These are phyloP conservation scores for Amniculicola lignicola DNA, from an alignment of 495 filamentous ascomycete genomes.

Conservation along the genomic window DNA sequence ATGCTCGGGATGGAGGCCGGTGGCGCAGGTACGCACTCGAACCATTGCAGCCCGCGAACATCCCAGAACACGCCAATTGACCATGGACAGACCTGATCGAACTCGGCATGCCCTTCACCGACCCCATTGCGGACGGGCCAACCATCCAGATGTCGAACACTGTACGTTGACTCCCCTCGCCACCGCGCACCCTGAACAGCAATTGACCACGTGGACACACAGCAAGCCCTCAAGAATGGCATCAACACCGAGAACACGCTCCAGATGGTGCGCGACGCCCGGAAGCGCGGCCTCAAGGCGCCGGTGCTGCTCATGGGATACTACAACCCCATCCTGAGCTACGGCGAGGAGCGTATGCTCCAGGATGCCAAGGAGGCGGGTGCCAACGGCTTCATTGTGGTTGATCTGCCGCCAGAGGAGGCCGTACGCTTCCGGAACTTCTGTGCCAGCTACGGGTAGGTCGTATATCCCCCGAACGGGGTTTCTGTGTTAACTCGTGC, in stretches of 20 bases:
- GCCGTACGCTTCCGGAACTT: conserved; percentile 84
- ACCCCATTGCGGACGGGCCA: conserved; percentile 93
- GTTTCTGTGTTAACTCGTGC: neutral
- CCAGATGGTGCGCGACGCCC: conserved; percentile 72
- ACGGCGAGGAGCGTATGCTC: conserved; percentile 87
- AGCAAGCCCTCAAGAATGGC: conserved; percentile 77
- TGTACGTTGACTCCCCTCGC: conserved; percentile 32
- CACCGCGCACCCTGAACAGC: conserved; percentile 26
- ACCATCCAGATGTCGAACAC: conserved; percentile 71
- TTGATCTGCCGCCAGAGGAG: conserved; percentile 95
- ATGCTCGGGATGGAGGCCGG: conserved; percentile 88
- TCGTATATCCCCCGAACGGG: neutral
- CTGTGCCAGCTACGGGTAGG: conserved; percentile 55
- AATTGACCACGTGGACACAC: conserved; percentile 11
- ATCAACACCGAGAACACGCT: conserved; percentile 75
- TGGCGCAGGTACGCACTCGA: conserved; percentile 69
- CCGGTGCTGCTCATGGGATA: conserved; percentile 97
- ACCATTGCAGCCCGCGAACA: neutral
- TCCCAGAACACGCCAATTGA: conserved; percentile 21
- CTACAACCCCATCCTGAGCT: conserved; percentile 91
- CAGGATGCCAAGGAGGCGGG: conserved; percentile 80
- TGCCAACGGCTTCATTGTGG: conserved; percentile 96
- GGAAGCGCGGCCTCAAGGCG: conserved; percentile 68
- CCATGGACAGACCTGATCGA: conserved; percentile 69
- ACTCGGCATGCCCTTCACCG: conserved; percentile 91